A percentile compares a stretch with the other conserved stretches of the same genome.
These are phyloP conservation scores for Populus euphratica DNA, from an alignment of 345 rosid genomes.

Conservation along the genomic window DNA sequence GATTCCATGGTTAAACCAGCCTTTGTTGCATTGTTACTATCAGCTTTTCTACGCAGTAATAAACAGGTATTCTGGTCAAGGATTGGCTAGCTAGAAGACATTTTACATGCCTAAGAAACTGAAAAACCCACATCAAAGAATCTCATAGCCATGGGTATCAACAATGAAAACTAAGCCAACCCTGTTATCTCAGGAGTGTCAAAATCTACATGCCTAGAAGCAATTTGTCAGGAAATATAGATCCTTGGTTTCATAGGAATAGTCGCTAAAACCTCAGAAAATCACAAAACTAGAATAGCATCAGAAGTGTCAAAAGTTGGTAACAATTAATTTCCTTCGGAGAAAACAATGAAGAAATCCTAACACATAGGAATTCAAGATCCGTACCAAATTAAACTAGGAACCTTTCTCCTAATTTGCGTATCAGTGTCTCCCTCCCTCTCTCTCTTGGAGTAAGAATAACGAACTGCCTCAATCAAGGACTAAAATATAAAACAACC, in stretches of 20 bases:
- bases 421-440: background rate
- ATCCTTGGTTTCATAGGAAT: background rate
- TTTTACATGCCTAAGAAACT: no score
- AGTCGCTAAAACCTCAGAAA: background rate
- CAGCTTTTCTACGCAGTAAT: no score
- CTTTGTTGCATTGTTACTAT: no score
- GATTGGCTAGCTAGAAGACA: no score
- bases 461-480: background rate
- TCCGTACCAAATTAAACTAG: background rate
- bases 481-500: background rate
- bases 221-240: background rate
- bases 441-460: background rate
- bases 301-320: background rate
- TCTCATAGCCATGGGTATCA: no score
- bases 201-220: background rate
- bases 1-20: no score
- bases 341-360: background rate
- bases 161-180: no score
- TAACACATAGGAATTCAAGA: background rate
- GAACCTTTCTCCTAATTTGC: background rate
- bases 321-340: background rate
- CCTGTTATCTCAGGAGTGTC: no score
- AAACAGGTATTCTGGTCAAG: no score
- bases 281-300: background rate
- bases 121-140: no score